Evolutionary conservation across 148 eudicot genomes (phyloP).

Genomic region (Silene uniflora): DNA sequence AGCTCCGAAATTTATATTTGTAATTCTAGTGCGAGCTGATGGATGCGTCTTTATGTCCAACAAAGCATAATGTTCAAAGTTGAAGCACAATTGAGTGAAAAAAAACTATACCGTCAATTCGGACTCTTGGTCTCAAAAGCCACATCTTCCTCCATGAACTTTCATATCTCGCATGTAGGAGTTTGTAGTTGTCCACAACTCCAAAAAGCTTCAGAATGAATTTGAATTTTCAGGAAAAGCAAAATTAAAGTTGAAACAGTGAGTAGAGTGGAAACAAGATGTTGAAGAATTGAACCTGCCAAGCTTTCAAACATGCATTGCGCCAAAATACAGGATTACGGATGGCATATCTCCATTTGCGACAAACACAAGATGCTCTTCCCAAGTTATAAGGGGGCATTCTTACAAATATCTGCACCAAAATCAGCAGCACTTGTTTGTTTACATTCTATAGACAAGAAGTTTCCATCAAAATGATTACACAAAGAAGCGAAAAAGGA

Average conservation of each 20-base stretch:
- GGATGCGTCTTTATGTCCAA: no score
- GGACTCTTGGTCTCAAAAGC: slow-evolving; percentile 83
- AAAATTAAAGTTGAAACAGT: neutral
- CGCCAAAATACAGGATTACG: slow-evolving; percentile 95
- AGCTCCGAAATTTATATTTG: neutral
- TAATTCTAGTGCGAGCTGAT: neutral
- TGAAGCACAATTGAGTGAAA: neutral
- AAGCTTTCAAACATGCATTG: slow-evolving; percentile 80
- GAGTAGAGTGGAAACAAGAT: neutral
- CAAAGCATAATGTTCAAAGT: neutral
- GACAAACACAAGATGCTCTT: slow-evolving; percentile 87
- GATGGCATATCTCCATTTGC: slow-evolving; percentile 86
- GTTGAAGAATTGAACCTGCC: slow-evolving; percentile 50
- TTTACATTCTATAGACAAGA: no score
- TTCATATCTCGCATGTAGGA: slow-evolving; percentile 74
- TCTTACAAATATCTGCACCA: slow-evolving; percentile 63
- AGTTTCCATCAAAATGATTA: no score
- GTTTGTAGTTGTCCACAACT: slow-evolving; percentile 67
- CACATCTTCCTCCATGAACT: slow-evolving; percentile 98
- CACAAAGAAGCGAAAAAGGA: neutral
- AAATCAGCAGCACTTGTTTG: neutral
- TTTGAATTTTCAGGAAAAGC: neutral
- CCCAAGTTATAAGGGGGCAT: slow-evolving; percentile 77
- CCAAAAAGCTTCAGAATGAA: slow-evolving; percentile 51
- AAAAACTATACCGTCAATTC: slow-evolving; percentile 72